Evolutionary conservation across 2,329 filamentous ascomycete genomes (phyloP).

Genomic region (Colletotrichum somersetense): DNA sequence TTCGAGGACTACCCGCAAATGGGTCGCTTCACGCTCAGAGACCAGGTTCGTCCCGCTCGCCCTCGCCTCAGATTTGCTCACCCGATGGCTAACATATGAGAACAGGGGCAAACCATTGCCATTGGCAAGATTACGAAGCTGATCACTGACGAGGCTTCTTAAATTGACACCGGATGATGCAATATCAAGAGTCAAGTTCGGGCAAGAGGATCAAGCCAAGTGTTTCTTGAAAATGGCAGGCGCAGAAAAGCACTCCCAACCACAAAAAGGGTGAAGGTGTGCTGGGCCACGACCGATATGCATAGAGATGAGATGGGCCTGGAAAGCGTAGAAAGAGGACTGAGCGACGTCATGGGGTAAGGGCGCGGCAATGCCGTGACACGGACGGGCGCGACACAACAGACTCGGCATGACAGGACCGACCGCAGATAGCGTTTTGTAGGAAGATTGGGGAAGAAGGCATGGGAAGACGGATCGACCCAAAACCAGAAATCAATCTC

Average conservation of each 20-base stretch:
- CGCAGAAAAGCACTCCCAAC: background rate
- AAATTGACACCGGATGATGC: slow-evolving; percentile 43
- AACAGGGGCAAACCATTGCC: slow-evolving; percentile 95
- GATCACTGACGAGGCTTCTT: slow-evolving; percentile 56
- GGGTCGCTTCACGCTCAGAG: slow-evolving; percentile 89
- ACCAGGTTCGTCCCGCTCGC: slow-evolving; percentile 72
- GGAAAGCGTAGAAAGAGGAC: slow-evolving; percentile 18
- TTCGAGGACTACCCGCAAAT: slow-evolving; percentile 98
- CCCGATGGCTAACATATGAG: slow-evolving; percentile 41
- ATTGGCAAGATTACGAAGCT: slow-evolving; percentile 99
- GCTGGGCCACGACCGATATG: slow-evolving; percentile 17
- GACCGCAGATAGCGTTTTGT: slow-evolving; percentile 9
- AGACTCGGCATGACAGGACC: slow-evolving; percentile 25
- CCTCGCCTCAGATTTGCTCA: slow-evolving; percentile 22
- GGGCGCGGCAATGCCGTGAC: slow-evolving; percentile 23
- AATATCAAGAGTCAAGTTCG: slow-evolving; percentile 10
- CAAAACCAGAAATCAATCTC: slow-evolving; percentile 25
- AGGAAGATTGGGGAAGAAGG: slow-evolving; percentile 1
- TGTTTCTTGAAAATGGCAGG: slow-evolving; percentile 4
- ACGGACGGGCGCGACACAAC: slow-evolving; percentile 22
- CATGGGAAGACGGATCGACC: slow-evolving; percentile 3
- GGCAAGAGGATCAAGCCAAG: slow-evolving; percentile 6
- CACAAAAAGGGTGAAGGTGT: slow-evolving; percentile 9
- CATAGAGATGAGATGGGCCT: slow-evolving; percentile 33
- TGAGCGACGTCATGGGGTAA: slow-evolving; percentile 27